A percentile compares a stretch with the other conserved stretches of the same genome.
Evolutionary conservation across 306 rosid species (phyloP).

Genomic region (Cicer bijugum): DNA sequence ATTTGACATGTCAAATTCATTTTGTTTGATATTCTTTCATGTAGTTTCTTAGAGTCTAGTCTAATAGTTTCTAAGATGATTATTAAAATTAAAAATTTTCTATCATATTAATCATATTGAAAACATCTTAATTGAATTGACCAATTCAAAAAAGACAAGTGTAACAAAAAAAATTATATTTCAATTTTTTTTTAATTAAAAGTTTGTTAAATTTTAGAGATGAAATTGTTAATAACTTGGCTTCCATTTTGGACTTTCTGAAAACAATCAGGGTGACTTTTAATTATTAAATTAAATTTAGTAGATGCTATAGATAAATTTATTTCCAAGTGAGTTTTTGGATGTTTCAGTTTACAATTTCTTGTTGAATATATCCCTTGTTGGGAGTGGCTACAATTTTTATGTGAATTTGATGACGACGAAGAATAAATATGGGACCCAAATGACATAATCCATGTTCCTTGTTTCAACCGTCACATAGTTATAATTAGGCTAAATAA

Average conservation of each 20-base stretch:
- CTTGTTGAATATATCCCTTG: background rate
- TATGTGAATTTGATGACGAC: background rate
- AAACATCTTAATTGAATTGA: background rate
- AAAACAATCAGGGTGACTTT: background rate
- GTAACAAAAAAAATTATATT: background rate
- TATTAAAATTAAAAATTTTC: background rate
- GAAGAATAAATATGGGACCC: constrained; percentile 37
- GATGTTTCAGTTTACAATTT: background rate
- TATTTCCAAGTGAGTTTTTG: background rate
- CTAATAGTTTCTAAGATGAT: too few species aligned
- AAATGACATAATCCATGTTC: constrained; percentile 42
- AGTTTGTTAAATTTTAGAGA: background rate
- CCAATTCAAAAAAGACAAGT: background rate
- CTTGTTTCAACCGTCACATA: constrained; percentile 16
- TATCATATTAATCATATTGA: background rate
- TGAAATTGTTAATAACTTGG: background rate
- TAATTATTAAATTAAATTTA: background rate
- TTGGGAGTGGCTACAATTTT: background rate
- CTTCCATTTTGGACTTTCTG: background rate
- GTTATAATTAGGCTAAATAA: background rate
- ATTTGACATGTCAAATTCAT: background rate
- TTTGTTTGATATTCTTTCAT: background rate
- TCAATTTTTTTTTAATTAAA: too few species aligned
- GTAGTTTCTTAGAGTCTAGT: too few species aligned
- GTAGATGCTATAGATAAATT: background rate